Conservation (phyloP, 768 basidiomycete species). For the Gymnopilus dilepis region DNA sequence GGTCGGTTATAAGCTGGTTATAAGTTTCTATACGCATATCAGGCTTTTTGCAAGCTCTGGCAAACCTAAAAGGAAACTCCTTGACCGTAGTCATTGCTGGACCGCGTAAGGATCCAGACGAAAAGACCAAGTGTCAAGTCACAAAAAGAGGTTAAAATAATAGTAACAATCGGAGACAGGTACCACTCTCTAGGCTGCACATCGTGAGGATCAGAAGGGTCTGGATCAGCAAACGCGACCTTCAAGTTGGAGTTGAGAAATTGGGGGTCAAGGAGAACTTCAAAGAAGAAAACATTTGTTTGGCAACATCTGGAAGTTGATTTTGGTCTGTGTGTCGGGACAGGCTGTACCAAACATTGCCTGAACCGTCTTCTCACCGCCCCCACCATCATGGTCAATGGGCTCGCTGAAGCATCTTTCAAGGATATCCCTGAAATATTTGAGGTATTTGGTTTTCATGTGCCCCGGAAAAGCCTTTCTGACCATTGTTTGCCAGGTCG, state of each 20-base stretch:
- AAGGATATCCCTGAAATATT: conserved; percentile 97
- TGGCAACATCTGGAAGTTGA: conserved; percentile 8
- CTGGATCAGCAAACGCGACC: too few species aligned
- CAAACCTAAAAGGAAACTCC: too few species aligned
- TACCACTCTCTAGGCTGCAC: too few species aligned
- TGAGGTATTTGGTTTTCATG: conserved; percentile 63
- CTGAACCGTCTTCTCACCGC: conserved; percentile 21
- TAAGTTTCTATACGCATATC: too few species aligned
- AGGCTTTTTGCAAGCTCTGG: too few species aligned
- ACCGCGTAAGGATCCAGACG: too few species aligned
- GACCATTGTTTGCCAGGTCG: conserved; percentile 55
- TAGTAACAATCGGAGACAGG: too few species aligned
- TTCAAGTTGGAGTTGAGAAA: neutral
- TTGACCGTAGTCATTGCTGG: too few species aligned
- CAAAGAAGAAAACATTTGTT: conserved; percentile 12
- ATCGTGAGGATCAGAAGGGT: too few species aligned
- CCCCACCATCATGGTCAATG: conserved; percentile 32
- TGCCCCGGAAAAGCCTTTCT: conserved; percentile 6
- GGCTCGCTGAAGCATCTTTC: conserved; percentile 66
- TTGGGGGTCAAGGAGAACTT: neutral
- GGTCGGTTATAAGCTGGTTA: too few species aligned
- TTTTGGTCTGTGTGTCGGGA: conserved; percentile 18
- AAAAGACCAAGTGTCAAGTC: too few species aligned
- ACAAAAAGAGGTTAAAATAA: too few species aligned
- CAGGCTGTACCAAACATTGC: conserved; percentile 19